Evolutionary conservation across 192 early-diverging fungal species (phyloP), one percentile per base, ranked within the genome.

Genomic region (Gryganskiella cystojenkinii): DNA sequence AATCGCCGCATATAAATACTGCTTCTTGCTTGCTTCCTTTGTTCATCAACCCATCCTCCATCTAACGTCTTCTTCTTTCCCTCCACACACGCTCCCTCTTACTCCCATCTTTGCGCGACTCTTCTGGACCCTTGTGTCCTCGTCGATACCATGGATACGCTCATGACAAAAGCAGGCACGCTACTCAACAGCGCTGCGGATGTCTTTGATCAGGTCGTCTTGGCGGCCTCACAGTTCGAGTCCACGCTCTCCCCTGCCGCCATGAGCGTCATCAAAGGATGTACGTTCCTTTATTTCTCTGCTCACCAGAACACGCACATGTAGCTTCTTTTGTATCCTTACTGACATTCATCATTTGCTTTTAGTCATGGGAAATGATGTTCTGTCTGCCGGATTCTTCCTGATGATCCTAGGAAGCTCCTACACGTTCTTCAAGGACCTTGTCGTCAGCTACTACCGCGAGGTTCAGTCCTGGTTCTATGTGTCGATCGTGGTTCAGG

Each of bases 341-440:
- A 44, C 28, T 7, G 42, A 24, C 33, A n/a, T n/a, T n/a, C n/a
- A n/a, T 19, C 27, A 14, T 52, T n/a, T n/a, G n/a, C n/a, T n/a
- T n/a, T n/a, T 58, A 73, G 74, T 78, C 15, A 56, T 78, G 52
- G 74, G 74, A 3, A 78, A 78, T 50, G 74, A 78, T 59, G 74
- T 78, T 13, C 61, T 78, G 28, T 78, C 74, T 6, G 74, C 74
- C 0, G 74, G 74, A n/a, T 78, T 78, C 66, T 69, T 78, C 50
- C 34, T 78, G 42, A 78, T 78, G 74, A 57, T 78, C 40, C 30
- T 78, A 1, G 74, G 74, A 20, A 68, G 60, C 34, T 78, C 64
- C 19, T 78, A 78, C 42, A 69, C 74, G 1, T 78, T 78, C 37
- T 78, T 78, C 61, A 78, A 64, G 61, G 74, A 78, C 20, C 56